Base-by-base conservation (phyloP, 2,329 filamentous ascomycete species). In the Remersonia thermophila region DNA sequence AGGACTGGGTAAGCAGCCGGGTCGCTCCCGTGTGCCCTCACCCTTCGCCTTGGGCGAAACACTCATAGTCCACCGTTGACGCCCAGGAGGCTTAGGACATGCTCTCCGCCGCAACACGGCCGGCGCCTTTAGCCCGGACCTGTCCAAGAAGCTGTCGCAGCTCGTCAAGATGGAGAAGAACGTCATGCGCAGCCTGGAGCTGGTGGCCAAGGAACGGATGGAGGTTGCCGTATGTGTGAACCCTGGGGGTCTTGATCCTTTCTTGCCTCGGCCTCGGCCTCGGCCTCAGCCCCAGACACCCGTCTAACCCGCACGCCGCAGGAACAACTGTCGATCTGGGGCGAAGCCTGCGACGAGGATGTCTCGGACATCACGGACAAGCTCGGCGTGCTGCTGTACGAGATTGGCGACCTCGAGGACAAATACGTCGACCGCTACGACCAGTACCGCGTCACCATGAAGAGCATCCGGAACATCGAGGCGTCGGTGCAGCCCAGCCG, bases 101-200 rank as follows among this genome's bases (percentile, higher is more conserved):
- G 71, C 72, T 43, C 74, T 86, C 57, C 74, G 83, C 51, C 73
- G 77, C 55, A 80, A 80, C 55, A 72, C 79, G 30, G 80, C 82
- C 45, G 83, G 82, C 48, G 79, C 81, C 51, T 86, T 85, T 47
- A 73, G 75, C 45, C 74, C 87, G 39, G 91, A 98, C 54, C 78
- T 98, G 40, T 82, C 91, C 40, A 95, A 94, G 74, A 98, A 98
- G 73, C 79, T 98, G 44, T 85, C 87, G 28, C 84, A 93, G 66
- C 75, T 98, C 36, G 91, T 98, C 46, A 98, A 98, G 76, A 98
- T 98, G 91, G 91, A 98, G 68, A 98, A 98, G 78, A 96, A 98
- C 58, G 84, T 95, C 39, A 98, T 98, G 91, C 85, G 91, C 61
- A 95, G 86, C 59, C 79, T 96, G 71, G 91, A 98, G 59, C 72